Evolutionary conservation across 2,329 filamentous ascomycete species (phyloP).

Genomic region (Berkeleyomyces rouxiae): DNA sequence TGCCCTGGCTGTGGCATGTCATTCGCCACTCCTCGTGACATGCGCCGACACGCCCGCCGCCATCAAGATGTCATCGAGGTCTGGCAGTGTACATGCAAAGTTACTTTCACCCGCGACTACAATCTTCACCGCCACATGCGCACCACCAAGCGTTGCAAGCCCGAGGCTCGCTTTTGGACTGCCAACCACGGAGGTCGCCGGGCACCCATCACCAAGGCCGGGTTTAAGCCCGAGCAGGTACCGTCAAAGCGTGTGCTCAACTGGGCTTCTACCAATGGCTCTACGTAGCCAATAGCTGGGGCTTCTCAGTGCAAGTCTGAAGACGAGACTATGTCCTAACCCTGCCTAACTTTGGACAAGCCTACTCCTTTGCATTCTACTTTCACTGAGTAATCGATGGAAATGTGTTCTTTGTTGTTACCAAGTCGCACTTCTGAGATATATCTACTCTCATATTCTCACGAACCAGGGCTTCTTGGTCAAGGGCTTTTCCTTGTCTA

Average conservation of each 20-base stretch:
- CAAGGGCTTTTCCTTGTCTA: no score
- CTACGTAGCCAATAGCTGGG: not conserved
- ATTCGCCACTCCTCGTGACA: conserved; percentile 6
- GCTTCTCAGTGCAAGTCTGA: not conserved
- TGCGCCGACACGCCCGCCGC: conserved; percentile 7
- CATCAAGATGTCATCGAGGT: conserved; percentile 4
- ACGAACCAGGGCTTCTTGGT: no score
- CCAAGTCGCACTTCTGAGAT: not conserved
- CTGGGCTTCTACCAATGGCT: no score
- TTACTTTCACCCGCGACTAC: conserved; percentile 11
- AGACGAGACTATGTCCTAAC: not conserved
- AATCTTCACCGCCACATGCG: conserved; percentile 11
- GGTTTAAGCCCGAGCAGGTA: not conserved
- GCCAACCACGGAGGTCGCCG: conserved; percentile 4
- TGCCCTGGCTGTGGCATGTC: conserved; percentile 4
- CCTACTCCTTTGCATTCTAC: no score
- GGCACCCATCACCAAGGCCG: not conserved
- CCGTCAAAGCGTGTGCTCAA: not conserved
- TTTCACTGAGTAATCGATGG: not conserved
- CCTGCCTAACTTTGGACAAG: not conserved
- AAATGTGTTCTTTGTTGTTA: not conserved
- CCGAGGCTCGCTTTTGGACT: not conserved
- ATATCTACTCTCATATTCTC: no score
- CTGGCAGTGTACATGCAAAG: conserved; percentile 3
- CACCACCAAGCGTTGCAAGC: not conserved